Evolutionary conservation across 495 filamentous ascomycete genomes (phyloP).

Genomic region (Xanthoparmelia taractica): DNA sequence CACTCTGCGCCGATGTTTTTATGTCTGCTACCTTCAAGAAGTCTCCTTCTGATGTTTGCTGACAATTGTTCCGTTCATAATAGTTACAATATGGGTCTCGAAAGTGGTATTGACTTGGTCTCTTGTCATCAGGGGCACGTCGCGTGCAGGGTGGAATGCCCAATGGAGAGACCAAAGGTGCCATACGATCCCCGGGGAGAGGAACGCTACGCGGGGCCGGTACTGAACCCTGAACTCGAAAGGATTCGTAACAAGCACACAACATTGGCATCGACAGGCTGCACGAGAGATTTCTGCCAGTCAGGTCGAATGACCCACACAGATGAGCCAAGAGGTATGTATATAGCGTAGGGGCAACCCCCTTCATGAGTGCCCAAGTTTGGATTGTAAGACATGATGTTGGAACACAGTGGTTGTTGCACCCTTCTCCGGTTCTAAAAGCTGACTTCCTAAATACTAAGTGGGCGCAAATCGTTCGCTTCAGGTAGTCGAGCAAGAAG

Average conservation of each 20-base stretch:
- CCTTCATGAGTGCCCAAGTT: background rate
- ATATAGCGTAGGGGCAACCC: background rate
- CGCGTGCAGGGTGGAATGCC: too few relatives aligned
- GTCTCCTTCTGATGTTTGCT: too few relatives aligned
- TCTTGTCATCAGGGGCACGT: too few relatives aligned
- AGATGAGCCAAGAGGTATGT: conserved; percentile 22
- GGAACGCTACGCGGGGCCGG: too few relatives aligned
- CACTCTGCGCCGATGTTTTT: too few relatives aligned
- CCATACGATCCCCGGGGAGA: too few relatives aligned
- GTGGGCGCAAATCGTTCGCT: conserved; percentile 27
- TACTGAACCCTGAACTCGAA: conserved; percentile 7
- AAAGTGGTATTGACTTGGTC: too few relatives aligned
- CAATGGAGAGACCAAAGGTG: too few relatives aligned
- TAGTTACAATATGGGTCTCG: too few relatives aligned
- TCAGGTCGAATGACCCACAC: conserved; percentile 26
- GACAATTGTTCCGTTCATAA: too few relatives aligned
- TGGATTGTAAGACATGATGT: background rate
- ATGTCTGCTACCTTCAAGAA: too few relatives aligned
- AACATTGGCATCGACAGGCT: conserved; percentile 27
- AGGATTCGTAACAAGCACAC: conserved; percentile 18
- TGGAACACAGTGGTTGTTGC: background rate
- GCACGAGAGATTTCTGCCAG: conserved; percentile 28
- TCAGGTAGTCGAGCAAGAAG: conserved; percentile 25
- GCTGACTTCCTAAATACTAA: background rate
- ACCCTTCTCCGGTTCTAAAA: background rate